Conservation (phyloP, 2,329 filamentous ascomycete species). For the Dothistroma pini region DNA sequence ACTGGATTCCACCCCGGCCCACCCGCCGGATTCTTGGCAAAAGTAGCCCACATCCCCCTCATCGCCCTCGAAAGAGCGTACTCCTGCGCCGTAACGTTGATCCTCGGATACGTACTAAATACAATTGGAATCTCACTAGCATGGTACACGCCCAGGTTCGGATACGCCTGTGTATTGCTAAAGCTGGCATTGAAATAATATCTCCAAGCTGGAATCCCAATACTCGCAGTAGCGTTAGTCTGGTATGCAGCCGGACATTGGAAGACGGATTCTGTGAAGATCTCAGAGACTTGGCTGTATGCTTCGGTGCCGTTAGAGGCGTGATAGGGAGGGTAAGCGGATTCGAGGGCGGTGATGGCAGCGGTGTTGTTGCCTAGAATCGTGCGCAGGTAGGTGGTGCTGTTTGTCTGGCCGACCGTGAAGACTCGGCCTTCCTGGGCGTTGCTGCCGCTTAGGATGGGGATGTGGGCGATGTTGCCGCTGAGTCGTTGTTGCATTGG, state of each 20-base stretch:
- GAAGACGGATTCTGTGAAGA: slow-evolving; percentile 22
- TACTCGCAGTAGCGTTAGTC: slow-evolving; percentile 30
- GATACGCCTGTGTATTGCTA: slow-evolving; percentile 32
- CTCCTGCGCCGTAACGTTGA: slow-evolving; percentile 32
- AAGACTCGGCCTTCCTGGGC: slow-evolving; percentile 38
- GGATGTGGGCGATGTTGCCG: slow-evolving; percentile 35
- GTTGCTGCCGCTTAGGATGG: slow-evolving; percentile 36
- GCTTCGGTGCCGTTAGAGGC: slow-evolving; percentile 15
- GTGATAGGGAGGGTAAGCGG: slow-evolving; percentile 29
- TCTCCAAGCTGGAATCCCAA: slow-evolving; percentile 35
- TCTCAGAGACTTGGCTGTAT: slow-evolving; percentile 18
- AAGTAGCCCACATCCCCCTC: slow-evolving; percentile 35
- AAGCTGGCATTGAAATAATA: slow-evolving; percentile 40
- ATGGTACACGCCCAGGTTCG: slow-evolving; percentile 32
- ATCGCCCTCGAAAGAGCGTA: slow-evolving; percentile 32
- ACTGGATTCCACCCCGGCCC: slow-evolving; percentile 38
- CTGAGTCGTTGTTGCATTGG: slow-evolving; percentile 26
- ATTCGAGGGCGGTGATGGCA: slow-evolving; percentile 24
- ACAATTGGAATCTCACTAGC: slow-evolving; percentile 36
- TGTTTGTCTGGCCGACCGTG: slow-evolving; percentile 28
- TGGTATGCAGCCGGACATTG: slow-evolving; percentile 29
- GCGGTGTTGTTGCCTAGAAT: slow-evolving; percentile 21
- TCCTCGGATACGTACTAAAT: slow-evolving; percentile 33
- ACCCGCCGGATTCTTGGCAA: slow-evolving; percentile 36
- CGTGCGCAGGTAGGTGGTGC: slow-evolving; percentile 21